Evolutionary conservation across 129 eudicot species (phyloP).

Genomic region (Lactuca sativa): DNA sequence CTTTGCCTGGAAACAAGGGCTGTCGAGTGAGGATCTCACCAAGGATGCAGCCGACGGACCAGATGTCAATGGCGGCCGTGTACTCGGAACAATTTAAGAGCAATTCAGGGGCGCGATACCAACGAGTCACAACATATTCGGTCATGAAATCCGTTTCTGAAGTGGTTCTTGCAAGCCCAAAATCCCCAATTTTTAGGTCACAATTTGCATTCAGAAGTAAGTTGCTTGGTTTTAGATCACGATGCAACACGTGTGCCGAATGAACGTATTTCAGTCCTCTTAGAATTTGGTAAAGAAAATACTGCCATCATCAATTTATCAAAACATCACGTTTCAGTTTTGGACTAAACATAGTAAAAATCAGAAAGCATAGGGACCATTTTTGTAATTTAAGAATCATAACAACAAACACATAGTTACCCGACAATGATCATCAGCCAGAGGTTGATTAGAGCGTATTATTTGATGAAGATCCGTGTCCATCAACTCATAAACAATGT

Average conservation of each 20-base stretch:
- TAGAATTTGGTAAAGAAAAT: slow-evolving; percentile 35
- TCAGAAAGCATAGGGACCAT: neutral
- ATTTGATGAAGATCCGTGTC: slow-evolving; percentile 98
- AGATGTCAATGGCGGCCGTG: slow-evolving; percentile 76
- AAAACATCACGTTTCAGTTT: neutral
- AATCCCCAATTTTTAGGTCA: slow-evolving; percentile 56
- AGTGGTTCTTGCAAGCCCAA: slow-evolving; percentile 61
- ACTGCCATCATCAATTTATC: slow-evolving; percentile 15
- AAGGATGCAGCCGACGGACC: slow-evolving; percentile 83
- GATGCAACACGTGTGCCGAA: slow-evolving; percentile 60
- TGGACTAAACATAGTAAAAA: no score
- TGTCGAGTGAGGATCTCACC: slow-evolving; percentile 74
- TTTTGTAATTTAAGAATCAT: no score
- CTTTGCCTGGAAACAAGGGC: slow-evolving; percentile 76
- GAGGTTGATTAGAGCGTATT: slow-evolving; percentile 76
- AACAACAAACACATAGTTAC: slow-evolving; percentile 36
- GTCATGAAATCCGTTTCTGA: slow-evolving; percentile 88
- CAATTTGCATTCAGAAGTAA: slow-evolving; percentile 54
- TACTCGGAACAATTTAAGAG: slow-evolving; percentile 85
- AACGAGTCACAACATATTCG: slow-evolving; percentile 77
- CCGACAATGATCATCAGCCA: slow-evolving; percentile 97
- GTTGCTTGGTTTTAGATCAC: slow-evolving; percentile 60
- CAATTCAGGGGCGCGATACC: slow-evolving; percentile 85
- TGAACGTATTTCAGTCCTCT: slow-evolving; percentile 53
- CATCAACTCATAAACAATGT: slow-evolving; percentile 89